Evolutionary conservation across 2,329 filamentous ascomycete species (phyloP).

Genomic region (Zymoseptoria ardabiliae): DNA sequence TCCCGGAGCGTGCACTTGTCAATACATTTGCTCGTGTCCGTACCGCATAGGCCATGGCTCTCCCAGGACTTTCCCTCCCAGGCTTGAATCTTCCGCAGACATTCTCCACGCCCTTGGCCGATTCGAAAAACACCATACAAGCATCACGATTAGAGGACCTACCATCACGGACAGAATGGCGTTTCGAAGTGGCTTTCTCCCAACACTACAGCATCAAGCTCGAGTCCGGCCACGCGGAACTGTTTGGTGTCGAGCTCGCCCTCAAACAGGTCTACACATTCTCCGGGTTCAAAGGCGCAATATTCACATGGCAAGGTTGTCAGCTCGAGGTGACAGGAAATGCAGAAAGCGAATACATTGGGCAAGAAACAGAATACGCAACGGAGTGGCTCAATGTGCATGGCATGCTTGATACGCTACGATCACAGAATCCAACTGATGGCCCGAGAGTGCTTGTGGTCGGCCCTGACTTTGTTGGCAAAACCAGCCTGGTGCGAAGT

Average conservation of each 20-base stretch:
- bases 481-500: slow-evolving; percentile 44
- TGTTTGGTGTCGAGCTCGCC: slow-evolving; percentile 91
- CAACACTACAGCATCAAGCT: slow-evolving; percentile 48
- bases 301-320: slow-evolving; percentile 90
- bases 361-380: slow-evolving; percentile 71
- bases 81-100: slow-evolving; percentile 23
- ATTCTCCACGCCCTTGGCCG: slow-evolving; percentile 21
- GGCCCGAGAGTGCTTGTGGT: slow-evolving; percentile 77
- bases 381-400: slow-evolving; percentile 78
- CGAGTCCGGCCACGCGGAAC: slow-evolving; percentile 74
- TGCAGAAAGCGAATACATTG: slow-evolving; percentile 59
- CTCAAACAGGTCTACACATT: slow-evolving; percentile 73
- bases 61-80: slow-evolving; percentile 42
- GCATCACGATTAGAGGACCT: slow-evolving; percentile 36
- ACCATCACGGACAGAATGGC: slow-evolving; percentile 39
- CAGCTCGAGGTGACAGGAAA: slow-evolving; percentile 70
- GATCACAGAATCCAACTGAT: slow-evolving; percentile 38
- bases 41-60: slow-evolving; percentile 22
- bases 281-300: slow-evolving; percentile 72
- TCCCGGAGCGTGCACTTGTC: neutral
- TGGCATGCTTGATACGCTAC: slow-evolving; percentile 69
- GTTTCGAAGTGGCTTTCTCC: slow-evolving; percentile 33
- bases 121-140: slow-evolving; percentile 9
- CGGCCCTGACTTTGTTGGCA: slow-evolving; percentile 70
- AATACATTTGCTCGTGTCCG: neutral